Evolutionary conservation across 179 eudicot genomes (phyloP).

Genomic region (Beta corolliflora): DNA sequence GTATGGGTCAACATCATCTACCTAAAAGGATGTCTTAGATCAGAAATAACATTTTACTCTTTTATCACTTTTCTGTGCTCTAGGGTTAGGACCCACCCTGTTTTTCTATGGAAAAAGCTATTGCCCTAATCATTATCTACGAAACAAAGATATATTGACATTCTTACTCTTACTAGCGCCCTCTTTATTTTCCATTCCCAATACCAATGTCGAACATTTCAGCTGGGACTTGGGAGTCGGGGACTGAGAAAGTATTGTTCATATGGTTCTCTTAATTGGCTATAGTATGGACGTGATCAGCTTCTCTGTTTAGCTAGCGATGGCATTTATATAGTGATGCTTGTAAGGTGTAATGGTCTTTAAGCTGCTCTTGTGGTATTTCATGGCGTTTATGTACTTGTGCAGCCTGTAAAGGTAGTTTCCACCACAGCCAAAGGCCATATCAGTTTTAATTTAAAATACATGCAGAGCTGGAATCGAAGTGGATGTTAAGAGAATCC

Average conservation of each 20-base stretch:
- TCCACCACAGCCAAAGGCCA: not conserved
- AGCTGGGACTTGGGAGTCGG: no score
- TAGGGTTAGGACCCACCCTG: no score
- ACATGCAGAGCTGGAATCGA: not conserved
- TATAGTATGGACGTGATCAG: not conserved
- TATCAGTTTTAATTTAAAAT: not conserved
- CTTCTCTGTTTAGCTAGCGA: not conserved
- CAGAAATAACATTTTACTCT: no score
- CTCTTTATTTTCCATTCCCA: no score
- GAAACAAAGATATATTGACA: no score
- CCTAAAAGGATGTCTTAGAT: not conserved
- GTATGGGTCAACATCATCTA: not conserved
- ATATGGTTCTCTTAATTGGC: not conserved
- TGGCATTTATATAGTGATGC: not conserved
- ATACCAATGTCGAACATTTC: no score
- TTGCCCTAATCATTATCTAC: no score
- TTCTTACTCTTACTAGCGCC: no score
- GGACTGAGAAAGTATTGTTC: no score
- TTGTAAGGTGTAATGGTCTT: not conserved
- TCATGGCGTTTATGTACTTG: not conserved
- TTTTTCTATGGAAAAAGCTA: no score
- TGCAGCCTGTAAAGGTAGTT: slow-evolving; percentile 1
- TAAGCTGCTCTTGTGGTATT: not conserved
- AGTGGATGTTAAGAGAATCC: not conserved
- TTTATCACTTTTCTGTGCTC: no score